Percentiles rank a stretch among this genome's conserved stretches.
phyloP scores from a whole-genome alignment of 768 basidiomycete species.

The Crassisporium funariophilum region DNA sequence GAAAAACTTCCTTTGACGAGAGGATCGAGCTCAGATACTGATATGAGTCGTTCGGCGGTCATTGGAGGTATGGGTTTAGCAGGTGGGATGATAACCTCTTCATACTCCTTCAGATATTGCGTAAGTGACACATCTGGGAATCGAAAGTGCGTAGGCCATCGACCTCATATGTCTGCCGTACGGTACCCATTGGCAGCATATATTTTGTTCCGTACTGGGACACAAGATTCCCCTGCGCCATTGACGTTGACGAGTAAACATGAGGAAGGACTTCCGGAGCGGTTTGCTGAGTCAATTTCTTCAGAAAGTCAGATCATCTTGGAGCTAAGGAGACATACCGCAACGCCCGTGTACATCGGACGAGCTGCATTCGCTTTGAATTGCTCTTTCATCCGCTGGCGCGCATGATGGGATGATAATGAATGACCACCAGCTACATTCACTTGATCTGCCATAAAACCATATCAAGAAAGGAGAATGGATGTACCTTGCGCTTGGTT shows the following conservation, averaged over 20 bases:
- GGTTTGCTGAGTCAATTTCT: constrained; percentile 40
- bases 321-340: constrained; percentile 39
- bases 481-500: neutral
- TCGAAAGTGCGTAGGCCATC: constrained; percentile 6
- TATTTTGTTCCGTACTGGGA: constrained; percentile 79
- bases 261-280: constrained; percentile 75
- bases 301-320: neutral
- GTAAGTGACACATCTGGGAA: neutral
- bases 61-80: constrained; percentile 76
- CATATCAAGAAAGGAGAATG: too few relatives aligned
- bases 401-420: constrained; percentile 50
- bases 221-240: constrained; percentile 61
- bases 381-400: constrained; percentile 60
- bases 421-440: constrained; percentile 9
- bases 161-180: constrained; percentile 68
- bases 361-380: constrained; percentile 64
- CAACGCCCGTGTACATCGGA: constrained; percentile 60
- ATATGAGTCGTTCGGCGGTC: constrained; percentile 67
- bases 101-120: constrained; percentile 64
- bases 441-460: neutral
- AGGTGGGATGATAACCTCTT: constrained; percentile 91
- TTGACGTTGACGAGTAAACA: constrained; percentile 76
- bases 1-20: constrained; percentile 84
- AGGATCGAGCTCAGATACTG: constrained; percentile 72
- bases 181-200: constrained; percentile 82